Percentiles rank a stretch among this genome's conserved stretches.
Evolutionary conservation across 495 filamentous ascomycete species (phyloP).

Genomic region (Echria macrotheca): DNA sequence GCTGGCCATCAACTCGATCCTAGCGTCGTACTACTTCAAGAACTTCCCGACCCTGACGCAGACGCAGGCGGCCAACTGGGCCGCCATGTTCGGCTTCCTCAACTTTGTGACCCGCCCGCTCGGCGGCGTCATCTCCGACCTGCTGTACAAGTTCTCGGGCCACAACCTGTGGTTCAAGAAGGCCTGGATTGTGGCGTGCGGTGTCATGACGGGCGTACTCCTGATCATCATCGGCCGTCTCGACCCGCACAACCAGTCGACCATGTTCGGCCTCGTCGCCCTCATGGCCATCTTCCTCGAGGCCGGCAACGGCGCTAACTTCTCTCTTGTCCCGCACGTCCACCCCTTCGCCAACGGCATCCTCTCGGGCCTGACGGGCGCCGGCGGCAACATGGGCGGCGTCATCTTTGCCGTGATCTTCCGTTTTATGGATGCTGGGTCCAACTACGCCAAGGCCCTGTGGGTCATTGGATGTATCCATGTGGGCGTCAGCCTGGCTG

Average conservation of each 20-base stretch:
- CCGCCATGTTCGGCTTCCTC: constrained; percentile 86
- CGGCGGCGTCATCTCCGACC: constrained; percentile 68
- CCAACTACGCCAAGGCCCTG: constrained; percentile 60
- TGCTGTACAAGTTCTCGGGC: constrained; percentile 59
- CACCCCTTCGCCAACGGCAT: constrained; percentile 65
- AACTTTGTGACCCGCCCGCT: constrained; percentile 71
- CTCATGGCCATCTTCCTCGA: constrained; percentile 75
- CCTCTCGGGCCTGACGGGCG: constrained; percentile 72
- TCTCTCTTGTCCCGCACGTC: constrained; percentile 78
- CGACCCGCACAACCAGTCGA: constrained; percentile 52
- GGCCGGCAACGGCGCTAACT: constrained; percentile 75
- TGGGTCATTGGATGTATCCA: constrained; percentile 81
- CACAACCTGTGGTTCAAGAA: constrained; percentile 71
- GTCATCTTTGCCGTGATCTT: constrained; percentile 84
- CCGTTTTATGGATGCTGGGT: constrained; percentile 58
- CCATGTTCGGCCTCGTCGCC: constrained; percentile 73
- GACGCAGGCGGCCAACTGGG: constrained; percentile 68
- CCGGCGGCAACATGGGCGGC: constrained; percentile 76
- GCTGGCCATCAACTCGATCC: constrained; percentile 77
- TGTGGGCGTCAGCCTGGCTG: constrained; percentile 58
- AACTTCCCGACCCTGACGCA: constrained; percentile 73
- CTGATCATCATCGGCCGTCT: constrained; percentile 64
- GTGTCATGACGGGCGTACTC: constrained; percentile 59
- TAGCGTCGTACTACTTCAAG: constrained; percentile 71
- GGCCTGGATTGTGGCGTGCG: constrained; percentile 56